Base-by-base conservation (phyloP, 2,329 filamentous ascomycete species). In the Penicillium hordei region DNA sequence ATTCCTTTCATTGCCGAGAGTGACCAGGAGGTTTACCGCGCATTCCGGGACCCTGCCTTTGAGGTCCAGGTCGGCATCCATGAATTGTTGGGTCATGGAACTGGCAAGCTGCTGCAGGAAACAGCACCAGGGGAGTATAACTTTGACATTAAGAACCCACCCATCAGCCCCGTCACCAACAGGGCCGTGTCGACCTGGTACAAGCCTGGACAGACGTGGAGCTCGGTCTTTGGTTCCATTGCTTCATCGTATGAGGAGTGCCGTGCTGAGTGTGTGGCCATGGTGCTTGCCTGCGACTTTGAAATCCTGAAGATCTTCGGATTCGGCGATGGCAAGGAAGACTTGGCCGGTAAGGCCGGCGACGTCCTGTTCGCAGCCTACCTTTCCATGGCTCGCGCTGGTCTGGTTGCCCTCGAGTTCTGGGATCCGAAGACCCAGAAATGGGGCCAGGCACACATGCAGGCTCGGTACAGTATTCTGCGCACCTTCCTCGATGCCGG, bases 1-100 rank as follows among this genome's bases (percentile, higher is more conserved):
- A 89, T 96, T 29, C 93, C 93, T 0, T 96, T 97, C 77, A 92
- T 99, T 69, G 82, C 86, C 15, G 86, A 90, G 2, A 82, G 84
- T 44, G 93, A 97, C 68, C 81, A 94, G 23, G 84, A 86, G 2
- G 72, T 96, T 5, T 97, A 89, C 75, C 84, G 89, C 66, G 89
- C 89, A 70, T 92, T 91, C 75, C 89, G 91, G 12, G 93, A 97
- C 68, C 83, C 85, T 7, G 88, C 93, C 0, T 97, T 97, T 68
- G 93, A 97, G 75, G 91, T 97, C 2, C 93, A 97, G 76, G 93
- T 99, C 48, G 93, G 93, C 25, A 87, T 97, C 21, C 93, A 97
- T 75, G 93, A 97, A 73, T 85, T 97, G 79, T 70, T 87, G 2
- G 90, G 93, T 19, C 93, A 97, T 67, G 93, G 93, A 31, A 96